phyloP scores from a whole-genome alignment of 139 green algal species.

The Chlorella sp. region DNA sequence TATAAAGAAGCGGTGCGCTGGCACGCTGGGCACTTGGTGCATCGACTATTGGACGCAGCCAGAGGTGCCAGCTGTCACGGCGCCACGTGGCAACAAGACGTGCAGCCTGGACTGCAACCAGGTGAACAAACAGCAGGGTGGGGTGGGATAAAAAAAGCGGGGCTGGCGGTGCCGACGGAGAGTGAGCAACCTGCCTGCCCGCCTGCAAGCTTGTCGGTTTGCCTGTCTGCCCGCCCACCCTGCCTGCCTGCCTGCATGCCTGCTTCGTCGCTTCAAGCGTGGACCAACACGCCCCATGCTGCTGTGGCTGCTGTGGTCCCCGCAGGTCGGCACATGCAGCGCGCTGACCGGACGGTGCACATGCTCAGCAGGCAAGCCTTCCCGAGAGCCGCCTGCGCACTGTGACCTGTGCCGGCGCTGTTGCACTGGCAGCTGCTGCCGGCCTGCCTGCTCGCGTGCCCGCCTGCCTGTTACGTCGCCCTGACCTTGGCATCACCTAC shows the following conservation, averaged over 20 bases:
- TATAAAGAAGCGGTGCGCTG: neutral
- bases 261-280: neutral
- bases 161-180: neutral
- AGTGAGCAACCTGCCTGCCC: neutral
- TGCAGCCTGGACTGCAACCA: conserved; percentile 35
- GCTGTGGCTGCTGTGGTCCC: neutral
- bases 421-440: too few relatives aligned
- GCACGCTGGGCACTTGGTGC: conserved; percentile 15
- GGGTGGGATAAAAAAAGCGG: too few relatives aligned
- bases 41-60: conserved; percentile 10
- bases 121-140: neutral
- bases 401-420: too few relatives aligned
- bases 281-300: neutral
- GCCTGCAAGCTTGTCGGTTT: neutral
- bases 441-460: neutral
- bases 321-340: conserved; percentile 24
- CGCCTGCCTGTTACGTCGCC: too few relatives aligned
- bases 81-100: conserved; percentile 19
- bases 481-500: too few relatives aligned
- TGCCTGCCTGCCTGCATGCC: neutral
- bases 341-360: conserved; percentile 10
- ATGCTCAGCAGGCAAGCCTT: neutral
- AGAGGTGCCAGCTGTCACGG: conserved; percentile 4
- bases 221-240: neutral
- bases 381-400: too few relatives aligned